phyloP scores from a whole-genome alignment of 257 asterid genomes.

The Ligustrum vulgare region DNA sequence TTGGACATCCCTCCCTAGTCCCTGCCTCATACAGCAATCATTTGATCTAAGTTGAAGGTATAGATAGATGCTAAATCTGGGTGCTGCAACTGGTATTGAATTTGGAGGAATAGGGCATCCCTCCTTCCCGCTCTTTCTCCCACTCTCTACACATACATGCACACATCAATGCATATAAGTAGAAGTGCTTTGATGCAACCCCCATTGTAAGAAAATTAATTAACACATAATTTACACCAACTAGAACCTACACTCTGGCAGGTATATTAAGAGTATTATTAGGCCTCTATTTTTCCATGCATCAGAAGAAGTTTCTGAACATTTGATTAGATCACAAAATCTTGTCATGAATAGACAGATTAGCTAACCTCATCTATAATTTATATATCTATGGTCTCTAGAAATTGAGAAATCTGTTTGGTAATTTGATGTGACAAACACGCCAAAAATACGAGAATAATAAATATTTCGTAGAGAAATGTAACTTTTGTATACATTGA shows the following conservation, averaged over 20 bases:
- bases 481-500: not conserved
- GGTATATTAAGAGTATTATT: not conserved
- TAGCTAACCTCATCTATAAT: not conserved
- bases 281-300: not conserved
- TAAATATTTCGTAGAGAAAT: not conserved
- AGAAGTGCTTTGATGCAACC: not conserved
- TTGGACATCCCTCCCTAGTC: not conserved
- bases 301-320: not conserved
- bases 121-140: not conserved
- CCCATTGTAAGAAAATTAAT: not conserved
- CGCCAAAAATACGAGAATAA: not conserved
- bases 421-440: not conserved
- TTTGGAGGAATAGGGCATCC: not conserved
- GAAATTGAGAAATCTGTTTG: not conserved
- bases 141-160: not conserved
- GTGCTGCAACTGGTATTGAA: not conserved
- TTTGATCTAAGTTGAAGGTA: not conserved
- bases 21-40: not conserved
- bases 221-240: not conserved
- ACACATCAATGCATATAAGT: not conserved
- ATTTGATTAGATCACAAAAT: not conserved
- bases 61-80: not conserved
- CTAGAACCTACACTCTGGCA: not conserved
- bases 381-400: not conserved
- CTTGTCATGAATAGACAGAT: not conserved